These are phyloP conservation scores for Parastagonospora avenae DNA, from an alignment of 2,329 filamentous ascomycete genomes.

Conservation along the genomic window DNA sequence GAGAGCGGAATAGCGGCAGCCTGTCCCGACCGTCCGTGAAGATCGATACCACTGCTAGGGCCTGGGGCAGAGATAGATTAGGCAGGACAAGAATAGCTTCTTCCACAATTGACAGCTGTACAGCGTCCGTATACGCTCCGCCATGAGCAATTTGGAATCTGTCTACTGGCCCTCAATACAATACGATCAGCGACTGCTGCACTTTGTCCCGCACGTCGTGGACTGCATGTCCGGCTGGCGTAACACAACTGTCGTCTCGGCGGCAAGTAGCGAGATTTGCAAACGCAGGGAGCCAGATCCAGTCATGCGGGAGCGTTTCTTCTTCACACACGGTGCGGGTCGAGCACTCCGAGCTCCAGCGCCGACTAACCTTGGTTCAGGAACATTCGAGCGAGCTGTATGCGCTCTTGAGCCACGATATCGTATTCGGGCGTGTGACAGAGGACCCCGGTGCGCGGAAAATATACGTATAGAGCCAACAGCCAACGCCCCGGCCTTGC, in stretches of 20 bases:
- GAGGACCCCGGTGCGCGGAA: slow-evolving; percentile 28
- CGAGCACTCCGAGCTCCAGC: slow-evolving; percentile 7
- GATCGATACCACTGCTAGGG: slow-evolving; percentile 24
- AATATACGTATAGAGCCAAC: slow-evolving; percentile 23
- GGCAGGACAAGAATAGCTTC: slow-evolving; percentile 26
- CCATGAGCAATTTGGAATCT: slow-evolving; percentile 17
- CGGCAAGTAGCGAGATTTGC: slow-evolving; percentile 27
- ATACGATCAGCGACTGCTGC: slow-evolving; percentile 11
- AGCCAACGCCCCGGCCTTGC: slow-evolving; percentile 27
- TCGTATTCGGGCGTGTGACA: slow-evolving; percentile 24
- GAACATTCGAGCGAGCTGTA: neutral
- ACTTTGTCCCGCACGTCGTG: neutral
- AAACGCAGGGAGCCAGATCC: slow-evolving; percentile 20
- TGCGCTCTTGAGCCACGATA: neutral
- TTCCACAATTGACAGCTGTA: slow-evolving; percentile 11
- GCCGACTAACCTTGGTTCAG: slow-evolving; percentile 1
- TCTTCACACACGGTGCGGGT: slow-evolving; percentile 14
- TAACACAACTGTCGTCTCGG: slow-evolving; percentile 14
- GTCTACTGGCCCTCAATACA: slow-evolving; percentile 6
- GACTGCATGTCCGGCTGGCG: neutral
- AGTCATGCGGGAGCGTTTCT: slow-evolving; percentile 34
- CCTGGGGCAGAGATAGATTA: slow-evolving; percentile 27
- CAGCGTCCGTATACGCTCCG: slow-evolving; percentile 9
- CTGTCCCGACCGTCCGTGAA: slow-evolving; percentile 30
- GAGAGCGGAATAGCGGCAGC: slow-evolving; percentile 38